Conservation (phyloP, 2,329 filamentous ascomycete species). For the Clonostachys rosea region DNA sequence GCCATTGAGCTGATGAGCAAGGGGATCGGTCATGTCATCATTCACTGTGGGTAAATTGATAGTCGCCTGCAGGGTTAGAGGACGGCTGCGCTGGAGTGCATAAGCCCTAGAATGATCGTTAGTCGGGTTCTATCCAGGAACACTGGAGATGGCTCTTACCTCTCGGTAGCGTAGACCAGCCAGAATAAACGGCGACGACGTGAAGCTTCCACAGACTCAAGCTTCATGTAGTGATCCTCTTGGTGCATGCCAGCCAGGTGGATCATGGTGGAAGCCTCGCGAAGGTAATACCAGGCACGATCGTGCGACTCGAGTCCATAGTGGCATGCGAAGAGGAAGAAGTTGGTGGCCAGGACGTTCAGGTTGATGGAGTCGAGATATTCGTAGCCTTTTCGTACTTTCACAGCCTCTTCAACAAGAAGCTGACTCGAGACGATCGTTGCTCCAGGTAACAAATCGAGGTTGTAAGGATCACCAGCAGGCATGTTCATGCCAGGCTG, state of each 20-base stretch:
- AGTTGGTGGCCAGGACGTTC: conserved; percentile 66
- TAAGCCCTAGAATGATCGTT: conserved; percentile 46
- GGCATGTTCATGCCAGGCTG: conserved; percentile 64
- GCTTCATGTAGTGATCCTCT: conserved; percentile 57
- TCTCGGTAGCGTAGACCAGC: conserved; percentile 68
- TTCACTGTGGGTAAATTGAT: conserved; percentile 60
- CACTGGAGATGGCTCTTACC: conserved; percentile 33
- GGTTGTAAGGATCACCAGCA: conserved; percentile 47
- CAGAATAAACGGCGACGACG: conserved; percentile 66
- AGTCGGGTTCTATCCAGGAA: background rate
- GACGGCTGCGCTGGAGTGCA: conserved; percentile 64
- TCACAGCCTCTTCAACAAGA: conserved; percentile 62
- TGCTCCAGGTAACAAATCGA: conserved; percentile 51
- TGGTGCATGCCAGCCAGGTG: conserved; percentile 57
- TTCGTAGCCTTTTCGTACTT: conserved; percentile 60
- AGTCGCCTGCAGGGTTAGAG: conserved; percentile 65
- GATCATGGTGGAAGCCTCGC: conserved; percentile 70
- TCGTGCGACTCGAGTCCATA: conserved; percentile 69
- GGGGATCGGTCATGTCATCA: conserved; percentile 54
- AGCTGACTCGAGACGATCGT: conserved; percentile 61
- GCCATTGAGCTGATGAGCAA: conserved; percentile 44
- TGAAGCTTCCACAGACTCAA: conserved; percentile 54
- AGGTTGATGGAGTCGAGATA: conserved; percentile 51
- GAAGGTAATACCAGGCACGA: conserved; percentile 74
- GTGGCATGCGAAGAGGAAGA: conserved; percentile 71